Evolutionary conservation across 768 basidiomycete species (phyloP).

Genomic region (Multifurca ochricompacta): DNA sequence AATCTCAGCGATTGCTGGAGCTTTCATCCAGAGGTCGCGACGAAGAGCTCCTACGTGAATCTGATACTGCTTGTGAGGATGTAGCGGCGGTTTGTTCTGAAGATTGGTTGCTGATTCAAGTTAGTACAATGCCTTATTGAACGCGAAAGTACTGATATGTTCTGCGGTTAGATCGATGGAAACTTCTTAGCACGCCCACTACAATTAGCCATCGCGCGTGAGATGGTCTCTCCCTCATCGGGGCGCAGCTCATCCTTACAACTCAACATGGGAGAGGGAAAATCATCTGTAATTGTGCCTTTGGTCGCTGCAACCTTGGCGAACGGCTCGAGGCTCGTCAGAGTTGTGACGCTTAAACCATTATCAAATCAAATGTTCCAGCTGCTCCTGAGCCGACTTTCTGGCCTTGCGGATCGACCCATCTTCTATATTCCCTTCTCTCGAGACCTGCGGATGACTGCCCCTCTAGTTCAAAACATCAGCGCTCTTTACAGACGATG

Average conservation of each 20-base stretch:
- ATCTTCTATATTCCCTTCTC: constrained; percentile 46
- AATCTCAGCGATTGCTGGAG: constrained; percentile 8
- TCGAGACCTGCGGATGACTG: constrained; percentile 28
- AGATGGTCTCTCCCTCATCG: constrained; percentile 39
- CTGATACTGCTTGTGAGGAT: neutral
- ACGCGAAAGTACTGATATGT: too few relatives aligned
- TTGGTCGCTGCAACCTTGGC: constrained; percentile 35
- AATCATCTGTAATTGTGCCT: constrained; percentile 46
- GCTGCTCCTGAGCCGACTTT: constrained; percentile 35
- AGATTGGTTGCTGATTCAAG: constrained; percentile 17
- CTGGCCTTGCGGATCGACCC: constrained; percentile 38
- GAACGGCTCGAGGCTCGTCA: constrained; percentile 36
- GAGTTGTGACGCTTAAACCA: constrained; percentile 45
- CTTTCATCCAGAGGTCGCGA: neutral
- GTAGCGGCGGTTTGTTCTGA: neutral
- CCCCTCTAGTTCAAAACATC: constrained; percentile 24
- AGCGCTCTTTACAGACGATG: constrained; percentile 33
- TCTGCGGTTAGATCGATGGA: constrained; percentile 34
- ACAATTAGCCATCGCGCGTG: constrained; percentile 35
- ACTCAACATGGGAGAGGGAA: constrained; percentile 55
- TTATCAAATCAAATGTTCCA: constrained; percentile 43
- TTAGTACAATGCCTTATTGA: neutral
- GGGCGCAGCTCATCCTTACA: constrained; percentile 37
- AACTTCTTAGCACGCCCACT: constrained; percentile 37
- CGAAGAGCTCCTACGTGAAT: constrained; percentile 4